A percentile compares a stretch with the other conserved stretches of the same genome.
These are phyloP conservation scores for Penicillium cataractarum DNA, from an alignment of 495 filamentous ascomycete species.

Conservation along the genomic window DNA sequence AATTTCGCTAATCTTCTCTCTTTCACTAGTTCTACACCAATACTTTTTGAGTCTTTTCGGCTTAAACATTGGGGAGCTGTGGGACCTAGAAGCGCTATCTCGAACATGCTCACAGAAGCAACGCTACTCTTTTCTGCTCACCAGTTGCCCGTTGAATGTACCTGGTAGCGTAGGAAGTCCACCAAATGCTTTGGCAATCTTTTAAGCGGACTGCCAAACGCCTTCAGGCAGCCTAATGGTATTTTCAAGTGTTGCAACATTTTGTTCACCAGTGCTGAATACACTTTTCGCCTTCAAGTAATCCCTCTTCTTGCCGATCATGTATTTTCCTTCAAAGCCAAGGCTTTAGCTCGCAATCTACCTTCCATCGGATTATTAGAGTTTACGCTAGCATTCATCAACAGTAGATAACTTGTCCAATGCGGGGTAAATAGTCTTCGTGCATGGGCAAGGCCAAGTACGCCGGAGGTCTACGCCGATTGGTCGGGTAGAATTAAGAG, in stretches of 20 bases:
- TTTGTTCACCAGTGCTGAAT: no score
- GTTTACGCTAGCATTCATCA: not conserved
- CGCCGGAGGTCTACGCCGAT: not conserved
- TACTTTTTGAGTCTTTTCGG: slow-evolving; percentile 2
- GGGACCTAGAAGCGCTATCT: slow-evolving; percentile 14
- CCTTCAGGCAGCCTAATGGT: not conserved
- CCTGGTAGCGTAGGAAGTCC: slow-evolving; percentile 43
- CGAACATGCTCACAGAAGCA: slow-evolving; percentile 19
- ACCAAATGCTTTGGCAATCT: slow-evolving; percentile 38
- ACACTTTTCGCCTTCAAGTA: no score
- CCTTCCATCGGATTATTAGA: not conserved
- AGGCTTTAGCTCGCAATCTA: not conserved
- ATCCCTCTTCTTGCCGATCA: no score
- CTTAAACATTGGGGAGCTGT: slow-evolving; percentile 7
- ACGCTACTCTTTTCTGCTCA: slow-evolving; percentile 44
- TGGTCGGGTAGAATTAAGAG: not conserved
- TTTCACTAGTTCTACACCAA: slow-evolving; percentile 1
- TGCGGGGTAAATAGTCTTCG: not conserved
- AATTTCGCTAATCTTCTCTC: no score
- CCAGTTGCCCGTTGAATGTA: slow-evolving; percentile 47
- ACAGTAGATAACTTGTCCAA: no score
- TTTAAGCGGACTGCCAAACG: slow-evolving; percentile 9
- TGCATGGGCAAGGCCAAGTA: no score
- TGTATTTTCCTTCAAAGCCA: no score
- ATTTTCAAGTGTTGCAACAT: no score